These are phyloP conservation scores for Colletotrichum caudatum DNA, from an alignment of 2,329 filamentous ascomycete species.

Conservation along the genomic window DNA sequence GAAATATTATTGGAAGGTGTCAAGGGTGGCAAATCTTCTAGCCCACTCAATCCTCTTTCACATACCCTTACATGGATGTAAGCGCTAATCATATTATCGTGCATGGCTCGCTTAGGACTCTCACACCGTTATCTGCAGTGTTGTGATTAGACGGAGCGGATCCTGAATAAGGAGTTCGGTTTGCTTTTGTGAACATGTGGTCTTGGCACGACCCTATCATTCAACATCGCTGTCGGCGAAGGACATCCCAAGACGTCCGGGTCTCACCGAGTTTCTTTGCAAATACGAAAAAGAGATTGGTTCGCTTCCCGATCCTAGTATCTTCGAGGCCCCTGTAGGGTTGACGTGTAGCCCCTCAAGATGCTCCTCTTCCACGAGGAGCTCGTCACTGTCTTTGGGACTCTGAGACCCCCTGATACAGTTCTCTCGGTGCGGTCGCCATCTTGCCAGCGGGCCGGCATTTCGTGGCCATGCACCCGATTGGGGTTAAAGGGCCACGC, in stretches of 20 bases:
- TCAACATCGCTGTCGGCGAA: neutral
- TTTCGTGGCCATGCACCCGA: no score
- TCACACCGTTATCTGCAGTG: no score
- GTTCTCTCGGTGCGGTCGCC: no score
- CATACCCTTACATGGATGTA: neutral
- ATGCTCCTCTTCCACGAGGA: no score
- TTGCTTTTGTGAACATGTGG: neutral
- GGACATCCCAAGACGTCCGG: neutral
- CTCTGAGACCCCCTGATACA: no score
- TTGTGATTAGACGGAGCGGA: neutral
- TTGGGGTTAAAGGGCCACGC: no score
- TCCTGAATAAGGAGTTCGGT: neutral
- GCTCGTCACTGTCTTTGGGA: no score
- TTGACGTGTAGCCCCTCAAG: no score
- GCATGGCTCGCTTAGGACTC: neutral
- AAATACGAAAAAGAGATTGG: neutral
- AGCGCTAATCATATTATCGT: constrained; percentile 17
- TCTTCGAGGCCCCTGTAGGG: no score
- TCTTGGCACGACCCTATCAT: neutral
- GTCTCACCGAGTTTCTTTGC: neutral
- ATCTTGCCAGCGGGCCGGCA: no score
- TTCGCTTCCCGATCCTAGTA: no score
- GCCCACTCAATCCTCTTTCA: neutral
- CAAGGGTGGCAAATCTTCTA: neutral
- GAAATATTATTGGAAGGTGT: neutral